A percentile compares a stretch with the other conserved stretches of the same genome.
Conservation (phyloP, 768 basidiomycete species). For the Dentipellis fragilis region DNA sequence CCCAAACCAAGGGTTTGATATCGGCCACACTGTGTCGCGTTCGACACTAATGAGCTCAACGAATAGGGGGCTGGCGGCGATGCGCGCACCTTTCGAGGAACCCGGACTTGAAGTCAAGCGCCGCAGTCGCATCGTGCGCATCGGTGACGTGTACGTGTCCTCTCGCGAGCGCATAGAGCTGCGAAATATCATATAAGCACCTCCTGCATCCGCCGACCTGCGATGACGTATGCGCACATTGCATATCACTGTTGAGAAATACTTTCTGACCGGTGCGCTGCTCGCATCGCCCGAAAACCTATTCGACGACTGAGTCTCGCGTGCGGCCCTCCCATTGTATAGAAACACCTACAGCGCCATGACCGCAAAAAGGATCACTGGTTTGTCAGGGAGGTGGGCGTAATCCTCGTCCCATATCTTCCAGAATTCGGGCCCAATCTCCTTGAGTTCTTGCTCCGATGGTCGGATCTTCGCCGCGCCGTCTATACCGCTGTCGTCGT, state of each 20-base stretch:
- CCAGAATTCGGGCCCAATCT: constrained; percentile 17
- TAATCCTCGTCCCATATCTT: constrained; percentile 16
- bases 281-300: not conserved
- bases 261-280: constrained; percentile 11
- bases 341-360: constrained; percentile 12
- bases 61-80: not conserved
- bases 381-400: constrained; percentile 16
- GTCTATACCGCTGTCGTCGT: constrained; percentile 14
- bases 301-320: no score
- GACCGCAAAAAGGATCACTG: constrained; percentile 9
- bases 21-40: constrained; percentile 14
- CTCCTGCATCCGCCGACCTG: no score
- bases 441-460: constrained; percentile 11
- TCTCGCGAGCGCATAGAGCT: constrained; percentile 11
- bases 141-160: constrained; percentile 18
- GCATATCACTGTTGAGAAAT: no score
- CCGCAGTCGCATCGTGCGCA: constrained; percentile 12
- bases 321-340: no score
- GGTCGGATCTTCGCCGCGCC: constrained; percentile 18
- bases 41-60: not conserved
- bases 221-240: no score
- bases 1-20: constrained; percentile 36
- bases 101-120: constrained; percentile 17
- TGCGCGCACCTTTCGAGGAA: constrained; percentile 14
- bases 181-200: no score